Evolutionary conservation across 2,329 filamentous ascomycete species (phyloP), one percentile per base, ranked within the genome.

Genomic region (Chrysosphaeria jannelii): DNA sequence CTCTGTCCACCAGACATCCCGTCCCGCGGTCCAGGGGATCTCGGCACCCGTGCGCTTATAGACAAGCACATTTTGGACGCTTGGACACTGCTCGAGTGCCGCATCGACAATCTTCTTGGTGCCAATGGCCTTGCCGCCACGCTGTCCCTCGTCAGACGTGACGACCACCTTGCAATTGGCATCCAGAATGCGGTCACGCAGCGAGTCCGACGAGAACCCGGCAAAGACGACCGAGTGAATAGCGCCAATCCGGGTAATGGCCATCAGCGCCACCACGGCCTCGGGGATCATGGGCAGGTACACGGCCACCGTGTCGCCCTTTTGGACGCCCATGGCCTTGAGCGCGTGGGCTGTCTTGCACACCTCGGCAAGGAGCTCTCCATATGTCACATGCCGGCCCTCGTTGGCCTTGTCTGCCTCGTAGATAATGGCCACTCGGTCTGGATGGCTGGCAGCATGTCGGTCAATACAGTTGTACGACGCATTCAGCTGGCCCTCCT

Each of bases 31-130:
- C 72, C 71, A 81, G 32, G 81, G 79, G 11, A 93, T 67, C 25
- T 91, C 78, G 23, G 78, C 68, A 24, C 81, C 81, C 18, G 85
- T 97, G 36, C 85, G 72, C 60, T 89, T 81, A 57, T 68, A 93
- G 27, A 97, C 85, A 19, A 97, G 56, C 35, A 75, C 74, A 45
- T 72, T 64, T 20, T 55, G 62, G 33, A 97, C 72, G 35, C 75
- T 68, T 10, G 81, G 81, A 48, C 81, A 93, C 48, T 90, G 76
- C 56, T 85, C 89, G 29, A 97, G 59, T 18, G 81, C 81, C 41
- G 93, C 85, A 39, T 97, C 85, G 34, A 93, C 85, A 41, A 97
- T 93, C 56, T 89, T 89, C 65, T 97, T 93, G 37, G 81, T 93
- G 38, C 75, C 74, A 42, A 97, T 91, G 38, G 88, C 48, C 57